Base-by-base conservation (phyloP, 2,329 filamentous ascomycete species). In the Fusarium virguliforme region DNA sequence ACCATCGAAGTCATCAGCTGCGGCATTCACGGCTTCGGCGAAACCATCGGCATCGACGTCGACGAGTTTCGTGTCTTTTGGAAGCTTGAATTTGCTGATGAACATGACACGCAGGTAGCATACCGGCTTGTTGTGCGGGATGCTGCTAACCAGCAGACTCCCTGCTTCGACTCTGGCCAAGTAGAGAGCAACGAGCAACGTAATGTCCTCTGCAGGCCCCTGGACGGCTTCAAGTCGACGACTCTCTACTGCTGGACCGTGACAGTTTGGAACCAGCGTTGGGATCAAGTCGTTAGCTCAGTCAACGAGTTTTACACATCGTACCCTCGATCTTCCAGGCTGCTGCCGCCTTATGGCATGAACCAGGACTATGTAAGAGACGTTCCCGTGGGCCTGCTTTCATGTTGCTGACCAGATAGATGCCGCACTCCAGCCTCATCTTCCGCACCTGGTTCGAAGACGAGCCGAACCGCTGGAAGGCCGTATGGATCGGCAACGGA, bases 391-490 rank as follows among this genome's bases (percentile, higher is more conserved):
- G 18, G 18, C 18, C 8, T 30, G 28, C 28, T 30, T 30, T 30
- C 28, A 30, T 8, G 28, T 53, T 32, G 26, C 48, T 65, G 18
- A 61, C 53, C 1, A n/a, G 9, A 41, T 37, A 77, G 75, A 83
- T 83, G 81, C 81, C 80, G 9, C 81, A 83, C 60, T 78, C 78
- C 5, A 81, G 80, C 37, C 74, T 83, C 12, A 83, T 83, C 60
- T 83, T 83, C 62, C 77, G 80, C 30, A 79, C 80, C 6, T 83
- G 81, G 81, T 82, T 82, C 56, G 81, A 82, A 67, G 79, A 83
- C 40, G 78, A 80, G 62, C 67, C 71, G 18, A 80, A 82, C 64
- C 75, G 80, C 37, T 82, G 81, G 80, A 82, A 82, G 59, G 80
- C 76, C 4, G 79, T 82, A 3, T 83, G 80, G 81, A 79, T 83